A percentile compares a stretch with the other conserved stretches of the same genome.
phyloP scores from a whole-genome alignment of 495 filamentous ascomycete species.

The Aspergillus funiculosus region DNA sequence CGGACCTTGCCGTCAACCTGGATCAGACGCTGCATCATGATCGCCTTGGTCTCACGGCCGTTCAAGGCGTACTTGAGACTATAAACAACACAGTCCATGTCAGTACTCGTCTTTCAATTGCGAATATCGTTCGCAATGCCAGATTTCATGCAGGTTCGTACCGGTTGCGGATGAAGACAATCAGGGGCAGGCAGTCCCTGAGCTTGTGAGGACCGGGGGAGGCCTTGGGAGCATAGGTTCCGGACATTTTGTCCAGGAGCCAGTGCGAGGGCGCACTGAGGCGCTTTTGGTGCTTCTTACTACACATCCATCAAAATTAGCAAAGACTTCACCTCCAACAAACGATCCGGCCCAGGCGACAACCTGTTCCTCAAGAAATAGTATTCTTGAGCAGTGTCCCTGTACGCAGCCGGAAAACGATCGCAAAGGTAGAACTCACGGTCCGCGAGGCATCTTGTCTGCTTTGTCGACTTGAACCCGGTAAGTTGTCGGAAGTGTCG shows the following conservation, averaged over 20 bases:
- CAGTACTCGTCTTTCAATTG: not conserved
- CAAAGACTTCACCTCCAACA: slow-evolving; percentile 4
- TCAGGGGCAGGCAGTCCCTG: slow-evolving; percentile 96
- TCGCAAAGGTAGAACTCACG: slow-evolving; percentile 46
- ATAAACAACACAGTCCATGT: slow-evolving; percentile 15
- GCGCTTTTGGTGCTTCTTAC: slow-evolving; percentile 99
- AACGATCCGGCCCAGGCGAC: not conserved
- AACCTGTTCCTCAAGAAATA: not conserved
- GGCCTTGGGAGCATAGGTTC: slow-evolving; percentile 91
- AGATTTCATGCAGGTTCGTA: slow-evolving; percentile 23
- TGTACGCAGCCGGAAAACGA: not conserved
- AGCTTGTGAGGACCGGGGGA: slow-evolving; percentile 98
- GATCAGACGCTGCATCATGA: slow-evolving; percentile 99
- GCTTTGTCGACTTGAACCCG: slow-evolving; percentile 41
- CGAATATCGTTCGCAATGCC: not conserved
- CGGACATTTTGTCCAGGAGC: slow-evolving; percentile 98
- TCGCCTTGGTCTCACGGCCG: slow-evolving; percentile 91
- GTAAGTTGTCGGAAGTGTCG: slow-evolving; percentile 40
- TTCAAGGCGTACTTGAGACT: slow-evolving; percentile 99
- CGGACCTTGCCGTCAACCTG: slow-evolving; percentile 99
- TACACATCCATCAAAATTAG: slow-evolving; percentile 44
- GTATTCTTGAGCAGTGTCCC: not conserved
- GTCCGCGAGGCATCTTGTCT: slow-evolving; percentile 61
- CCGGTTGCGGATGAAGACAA: slow-evolving; percentile 97
- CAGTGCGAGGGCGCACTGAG: slow-evolving; percentile 97